These are phyloP conservation scores for Tuber indicum DNA, from an alignment of 495 filamentous ascomycete species.

Conservation along the genomic window DNA sequence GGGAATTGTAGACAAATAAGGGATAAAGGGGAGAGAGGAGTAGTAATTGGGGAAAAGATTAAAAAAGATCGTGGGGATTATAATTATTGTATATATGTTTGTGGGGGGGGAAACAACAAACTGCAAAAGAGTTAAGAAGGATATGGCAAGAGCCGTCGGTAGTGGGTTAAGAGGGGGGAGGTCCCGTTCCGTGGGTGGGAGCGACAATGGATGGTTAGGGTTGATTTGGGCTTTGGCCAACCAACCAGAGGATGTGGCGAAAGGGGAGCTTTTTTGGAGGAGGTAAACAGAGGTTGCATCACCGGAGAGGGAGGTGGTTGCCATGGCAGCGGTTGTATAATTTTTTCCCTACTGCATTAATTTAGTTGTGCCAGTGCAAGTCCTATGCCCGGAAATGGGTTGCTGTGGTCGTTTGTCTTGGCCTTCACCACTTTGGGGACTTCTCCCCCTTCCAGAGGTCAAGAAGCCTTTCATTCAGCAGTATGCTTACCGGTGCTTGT, in stretches of 20 bases:
- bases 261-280: neutral
- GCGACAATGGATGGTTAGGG: neutral
- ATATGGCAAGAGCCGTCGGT: slow-evolving; percentile 4
- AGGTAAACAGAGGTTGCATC: neutral
- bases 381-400: no score
- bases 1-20: slow-evolving; percentile 11
- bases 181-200: slow-evolving; percentile 1
- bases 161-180: slow-evolving; percentile 8
- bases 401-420: neutral
- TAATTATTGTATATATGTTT: slow-evolving; percentile 8
- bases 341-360: no score
- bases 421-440: neutral
- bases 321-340: slow-evolving; percentile 1
- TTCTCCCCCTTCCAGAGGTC: neutral
- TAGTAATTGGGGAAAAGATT: neutral
- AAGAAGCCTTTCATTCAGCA: neutral
- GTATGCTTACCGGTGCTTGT: neutral
- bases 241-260: neutral
- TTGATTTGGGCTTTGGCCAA: neutral
- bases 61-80: slow-evolving; percentile 16
- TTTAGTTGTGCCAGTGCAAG: no score
- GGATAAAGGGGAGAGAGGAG: neutral
- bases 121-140: neutral
- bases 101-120: neutral
- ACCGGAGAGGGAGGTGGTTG: neutral